A percentile compares a stretch with the other conserved stretches of the same genome.
Evolutionary conservation across 805 yeast genomes (phyloP).

Genomic region (Debaryomyces hansenii): DNA sequence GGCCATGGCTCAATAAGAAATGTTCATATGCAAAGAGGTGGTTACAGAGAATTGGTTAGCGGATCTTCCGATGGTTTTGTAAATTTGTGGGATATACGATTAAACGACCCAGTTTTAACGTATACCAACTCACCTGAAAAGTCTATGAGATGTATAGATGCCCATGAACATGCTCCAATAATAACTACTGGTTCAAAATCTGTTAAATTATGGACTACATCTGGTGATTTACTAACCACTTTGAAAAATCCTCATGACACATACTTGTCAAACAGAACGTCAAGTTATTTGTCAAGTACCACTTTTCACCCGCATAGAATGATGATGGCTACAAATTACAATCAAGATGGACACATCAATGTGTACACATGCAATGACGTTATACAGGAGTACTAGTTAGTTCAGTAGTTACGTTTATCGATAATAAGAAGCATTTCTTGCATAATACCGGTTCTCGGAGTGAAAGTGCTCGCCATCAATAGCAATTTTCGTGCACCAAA

Average conservation of each 20-base stretch:
- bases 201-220: constrained; percentile 80
- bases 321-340: constrained; percentile 84
- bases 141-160: constrained; percentile 64
- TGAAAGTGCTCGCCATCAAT: neutral
- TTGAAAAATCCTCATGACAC: constrained; percentile 52
- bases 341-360: constrained; percentile 71
- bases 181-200: constrained; percentile 83
- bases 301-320: constrained; percentile 91
- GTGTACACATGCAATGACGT: constrained; percentile 49
- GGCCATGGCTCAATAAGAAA: constrained; percentile 62
- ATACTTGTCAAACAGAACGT: constrained; percentile 46
- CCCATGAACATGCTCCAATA: constrained; percentile 96
- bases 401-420: neutral
- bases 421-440: neutral
- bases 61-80: constrained; percentile 83
- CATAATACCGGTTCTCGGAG: neutral
- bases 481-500: neutral
- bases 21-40: constrained; percentile 96
- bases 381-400: constrained; percentile 30
- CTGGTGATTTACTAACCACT: constrained; percentile 70
- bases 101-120: constrained; percentile 64
- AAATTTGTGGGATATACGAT: constrained; percentile 87
- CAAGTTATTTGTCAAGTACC: constrained; percentile 61
- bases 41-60: constrained; percentile 82
- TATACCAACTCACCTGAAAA: constrained; percentile 56